Conservation (phyloP, 1,284 basidiomycete genomes). For the Paramarasmius palmivorus region DNA sequence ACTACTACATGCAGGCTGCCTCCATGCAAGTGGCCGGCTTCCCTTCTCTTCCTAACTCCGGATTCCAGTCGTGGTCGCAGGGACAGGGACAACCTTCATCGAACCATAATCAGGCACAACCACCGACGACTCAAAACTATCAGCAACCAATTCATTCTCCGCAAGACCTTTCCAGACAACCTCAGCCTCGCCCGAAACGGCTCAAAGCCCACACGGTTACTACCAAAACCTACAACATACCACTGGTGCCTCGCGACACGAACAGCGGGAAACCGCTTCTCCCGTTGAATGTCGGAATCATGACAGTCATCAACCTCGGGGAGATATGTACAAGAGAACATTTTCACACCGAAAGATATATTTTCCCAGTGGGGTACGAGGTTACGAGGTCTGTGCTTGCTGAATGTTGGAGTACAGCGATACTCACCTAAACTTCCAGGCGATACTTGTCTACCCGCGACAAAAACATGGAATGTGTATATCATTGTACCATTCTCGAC, state of each 20-base stretch:
- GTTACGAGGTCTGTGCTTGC: constrained; percentile 61
- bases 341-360: constrained; percentile 82
- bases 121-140: neutral
- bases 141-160: neutral
- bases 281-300: constrained; percentile 78
- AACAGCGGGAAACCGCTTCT: constrained; percentile 62
- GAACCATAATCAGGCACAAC: neutral
- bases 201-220: constrained; percentile 78
- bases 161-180: constrained; percentile 20
- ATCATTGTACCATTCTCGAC: constrained; percentile 80
- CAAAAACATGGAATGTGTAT: constrained; percentile 63
- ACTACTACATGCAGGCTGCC: neutral
- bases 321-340: constrained; percentile 77
- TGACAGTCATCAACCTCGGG: constrained; percentile 73
- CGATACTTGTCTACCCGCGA: constrained; percentile 76
- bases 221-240: constrained; percentile 71
- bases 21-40: neutral
- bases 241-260: constrained; percentile 69
- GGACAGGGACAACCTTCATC: neutral
- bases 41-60: neutral
- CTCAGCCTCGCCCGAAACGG: constrained; percentile 60
- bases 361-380: constrained; percentile 83
- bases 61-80: neutral
- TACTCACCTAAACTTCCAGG: constrained; percentile 34
- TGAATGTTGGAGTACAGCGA: neutral